Conservation (phyloP, 2,329 filamentous ascomycete species). For the Pseudopithomyces maydicus region DNA sequence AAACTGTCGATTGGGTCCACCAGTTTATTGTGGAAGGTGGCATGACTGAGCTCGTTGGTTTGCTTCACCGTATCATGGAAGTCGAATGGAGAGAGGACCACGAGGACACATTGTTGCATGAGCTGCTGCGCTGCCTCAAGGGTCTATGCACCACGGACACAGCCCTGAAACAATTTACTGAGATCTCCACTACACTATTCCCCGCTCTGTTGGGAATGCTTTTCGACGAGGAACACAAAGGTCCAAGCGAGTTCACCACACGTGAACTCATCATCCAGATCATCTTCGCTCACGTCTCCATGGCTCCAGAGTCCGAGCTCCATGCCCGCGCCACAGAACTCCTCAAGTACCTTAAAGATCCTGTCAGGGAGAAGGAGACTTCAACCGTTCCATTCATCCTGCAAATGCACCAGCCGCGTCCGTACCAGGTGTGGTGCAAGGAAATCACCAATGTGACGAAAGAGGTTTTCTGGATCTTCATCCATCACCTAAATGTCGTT, state of each 20-base stretch:
- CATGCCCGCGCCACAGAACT: slow-evolving; percentile 73
- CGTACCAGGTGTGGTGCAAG: slow-evolving; percentile 93
- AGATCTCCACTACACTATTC: slow-evolving; percentile 80
- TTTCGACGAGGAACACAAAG: slow-evolving; percentile 98
- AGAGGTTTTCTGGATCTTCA: slow-evolving; percentile 99
- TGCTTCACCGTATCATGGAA: slow-evolving; percentile 90
- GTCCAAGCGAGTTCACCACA: slow-evolving; percentile 94
- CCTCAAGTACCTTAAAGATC: slow-evolving; percentile 79
- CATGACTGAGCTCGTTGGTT: slow-evolving; percentile 86
- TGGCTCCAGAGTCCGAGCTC: slow-evolving; percentile 60
- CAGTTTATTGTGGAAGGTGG: slow-evolving; percentile 87
- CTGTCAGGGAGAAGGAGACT: slow-evolving; percentile 70
- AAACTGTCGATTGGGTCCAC: slow-evolving; percentile 95
- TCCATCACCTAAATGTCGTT: slow-evolving; percentile 90
- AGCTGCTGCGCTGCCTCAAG: slow-evolving; percentile 90
- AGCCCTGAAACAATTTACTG: slow-evolving; percentile 79
- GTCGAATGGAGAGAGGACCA: slow-evolving; percentile 99
- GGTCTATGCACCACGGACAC: slow-evolving; percentile 89
- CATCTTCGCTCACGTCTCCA: slow-evolving; percentile 84
- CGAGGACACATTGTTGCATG: slow-evolving; percentile 89
- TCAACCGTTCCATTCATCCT: slow-evolving; percentile 84
- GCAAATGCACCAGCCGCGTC: slow-evolving; percentile 83
- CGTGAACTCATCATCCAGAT: slow-evolving; percentile 88
- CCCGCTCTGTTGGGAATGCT: slow-evolving; percentile 85
- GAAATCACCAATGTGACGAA: slow-evolving; percentile 93